Evolutionary conservation across 257 asterid species (phyloP).

Genomic region (Knoxia roxburghii): DNA sequence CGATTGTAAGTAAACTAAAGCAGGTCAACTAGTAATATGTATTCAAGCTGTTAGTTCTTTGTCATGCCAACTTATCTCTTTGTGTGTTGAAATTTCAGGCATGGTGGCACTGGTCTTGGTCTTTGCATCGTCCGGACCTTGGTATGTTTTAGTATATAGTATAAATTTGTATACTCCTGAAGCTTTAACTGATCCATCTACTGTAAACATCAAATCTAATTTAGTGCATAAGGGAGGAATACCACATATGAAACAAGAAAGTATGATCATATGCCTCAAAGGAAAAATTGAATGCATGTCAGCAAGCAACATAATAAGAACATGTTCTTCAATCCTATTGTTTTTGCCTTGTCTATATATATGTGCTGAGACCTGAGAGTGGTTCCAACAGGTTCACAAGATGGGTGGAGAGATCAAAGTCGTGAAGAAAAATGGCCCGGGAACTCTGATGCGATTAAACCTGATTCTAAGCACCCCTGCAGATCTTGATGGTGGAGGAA

Average conservation of each 20-base stretch:
- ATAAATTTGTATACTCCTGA: neutral
- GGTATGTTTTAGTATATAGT: slow-evolving; percentile 44
- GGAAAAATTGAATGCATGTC: neutral
- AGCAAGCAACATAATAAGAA: too few species aligned
- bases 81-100: slow-evolving; percentile 42
- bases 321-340: neutral
- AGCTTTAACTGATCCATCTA: neutral
- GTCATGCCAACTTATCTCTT: neutral
- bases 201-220: neutral
- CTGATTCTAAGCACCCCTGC: slow-evolving; percentile 49
- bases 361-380: slow-evolving; percentile 2
- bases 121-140: slow-evolving; percentile 87
- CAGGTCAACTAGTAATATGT: neutral
- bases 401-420: slow-evolving; percentile 96
- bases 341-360: slow-evolving; percentile 8
- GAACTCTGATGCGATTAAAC: slow-evolving; percentile 75
- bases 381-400: slow-evolving; percentile 58
- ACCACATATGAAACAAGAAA: neutral
- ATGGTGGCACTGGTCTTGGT: slow-evolving; percentile 97
- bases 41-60: neutral
- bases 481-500: slow-evolving; percentile 30
- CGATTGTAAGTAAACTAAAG: slow-evolving; percentile 49
- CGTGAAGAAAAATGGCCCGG: slow-evolving; percentile 66
- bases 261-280: neutral
- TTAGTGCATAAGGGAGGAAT: neutral